phyloP scores from a whole-genome alignment of 345 rosid genomes.

The Euphorbia lathyris region DNA sequence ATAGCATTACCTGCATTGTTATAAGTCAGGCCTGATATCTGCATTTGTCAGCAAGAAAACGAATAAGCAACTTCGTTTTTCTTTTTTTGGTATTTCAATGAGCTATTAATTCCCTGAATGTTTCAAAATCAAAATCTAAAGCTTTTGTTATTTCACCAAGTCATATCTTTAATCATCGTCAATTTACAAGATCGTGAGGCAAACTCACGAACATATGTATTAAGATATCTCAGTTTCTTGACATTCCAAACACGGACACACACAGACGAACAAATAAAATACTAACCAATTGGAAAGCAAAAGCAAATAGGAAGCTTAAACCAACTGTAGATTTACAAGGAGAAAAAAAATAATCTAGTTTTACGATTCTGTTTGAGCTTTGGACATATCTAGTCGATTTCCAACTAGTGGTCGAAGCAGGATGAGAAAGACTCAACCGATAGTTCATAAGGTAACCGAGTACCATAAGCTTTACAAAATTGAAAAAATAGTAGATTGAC shows the following conservation, averaged over 20 bases:
- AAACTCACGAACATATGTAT: not conserved
- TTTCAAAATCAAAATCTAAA: not conserved
- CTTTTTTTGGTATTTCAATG: not conserved
- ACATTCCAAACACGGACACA: not conserved
- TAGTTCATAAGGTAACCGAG: no score
- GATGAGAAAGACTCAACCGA: no score
- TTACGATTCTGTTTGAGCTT: no score
- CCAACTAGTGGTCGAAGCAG: no score
- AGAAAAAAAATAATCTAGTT: no score
- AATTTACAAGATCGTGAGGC: not conserved
- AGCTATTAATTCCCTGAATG: not conserved
- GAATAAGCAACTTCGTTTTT: not conserved
- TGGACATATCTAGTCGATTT: no score
- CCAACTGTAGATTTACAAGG: no score
- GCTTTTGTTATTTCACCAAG: slow-evolving; percentile 7
- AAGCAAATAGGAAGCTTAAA: slow-evolving; percentile 4
- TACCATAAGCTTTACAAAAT: no score
- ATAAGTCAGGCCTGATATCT: slow-evolving; percentile 41
- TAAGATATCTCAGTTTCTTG: not conserved
- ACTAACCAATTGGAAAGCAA: not conserved
- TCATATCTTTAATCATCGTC: not conserved
- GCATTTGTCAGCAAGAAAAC: slow-evolving; percentile 27
- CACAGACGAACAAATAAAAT: no score
- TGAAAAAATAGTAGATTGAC: no score
- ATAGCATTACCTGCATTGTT: slow-evolving; percentile 42